Base-by-base conservation (phyloP, 441 rosid genomes). In the Macaranga tanarius region DNA sequence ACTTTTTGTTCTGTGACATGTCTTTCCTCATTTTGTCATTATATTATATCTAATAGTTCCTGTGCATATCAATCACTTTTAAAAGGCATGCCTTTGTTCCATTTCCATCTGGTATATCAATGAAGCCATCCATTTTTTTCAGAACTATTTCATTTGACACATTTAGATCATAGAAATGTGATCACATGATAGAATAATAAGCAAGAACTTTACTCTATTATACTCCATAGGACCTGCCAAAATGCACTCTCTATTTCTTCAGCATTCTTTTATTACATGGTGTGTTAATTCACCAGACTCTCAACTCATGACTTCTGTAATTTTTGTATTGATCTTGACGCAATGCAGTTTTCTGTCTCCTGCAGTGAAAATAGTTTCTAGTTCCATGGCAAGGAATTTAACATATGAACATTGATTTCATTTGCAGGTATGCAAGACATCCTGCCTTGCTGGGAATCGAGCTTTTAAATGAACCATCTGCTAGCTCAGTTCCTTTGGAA, bases 381-480 rank as follows among this genome's bases (percentile, higher is more conserved):
- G n/a, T n/a, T 67, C 48, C 26, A 65, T 65, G 26, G 17, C 22
- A 26, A 28, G 11, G 55, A 62, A 42, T 65, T 58, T 22, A 50
- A 65, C 10, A 23, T 54, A 16, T 67, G 50, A 25, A 17, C 3
- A 40, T 31, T 71, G 70, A 74, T 66, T 70, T 67, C 61, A 28
- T 64, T 68, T 62, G 67, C 79, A 90, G 92, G 79, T 89, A 90
- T 64, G 89, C 80, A 47, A 82, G 42, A 13, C 87, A 90, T 79
- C 86, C 90, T 4, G 85, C 90, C 67, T 76, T 87, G 76, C 85
- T 89, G 11, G 93, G 93, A 69, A 79, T 90, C 7, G 92, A 89
- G 80, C 96, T 89, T 70, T 80, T 89, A 56, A 90, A 90, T 25
- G 93, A 90, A 77, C 93, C 93, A 47, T 87, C 86, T 25, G 88